Evolutionary conservation across 495 filamentous ascomycete genomes (phyloP), one percentile per base, ranked within the genome.

Genomic region (Talaromyces proteolyticus): DNA sequence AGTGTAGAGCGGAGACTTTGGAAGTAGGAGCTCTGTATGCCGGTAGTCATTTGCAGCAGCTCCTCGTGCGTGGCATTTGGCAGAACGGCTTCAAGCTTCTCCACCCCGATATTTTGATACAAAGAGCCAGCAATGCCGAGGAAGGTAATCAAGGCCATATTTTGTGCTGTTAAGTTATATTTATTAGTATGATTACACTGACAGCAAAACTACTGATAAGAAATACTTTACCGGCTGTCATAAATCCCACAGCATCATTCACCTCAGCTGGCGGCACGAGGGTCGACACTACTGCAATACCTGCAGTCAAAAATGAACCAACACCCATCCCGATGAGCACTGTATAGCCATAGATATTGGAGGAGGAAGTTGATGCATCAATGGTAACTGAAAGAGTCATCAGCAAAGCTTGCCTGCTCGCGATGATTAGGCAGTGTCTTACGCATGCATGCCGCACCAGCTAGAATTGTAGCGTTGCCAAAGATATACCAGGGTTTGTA

Each of bases 251-350:
- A 1, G 70, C 77, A 26, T 67, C 53, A 1, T 71, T 56, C 6
- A 73, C 57, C 4, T 74, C 59, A 1, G 63, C 44, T 0, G 69
- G 57, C 0, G 54, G 36, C 7, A 75, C 73, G 4, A 69, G 69
- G 2, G 73, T 67, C 52, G 80, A 75, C 1, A 73, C 75, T 12
- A 86, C 72, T 1, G 78, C 67, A 59, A 79, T 81, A 5, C 67
- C 58, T 0, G 76, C 69, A 54, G 81, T 76, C 18, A 75, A 57
- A 50, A 68, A 78, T 6, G 70, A 51, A 10, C 84, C 83, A 0
- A 54, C 53, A 4, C 83, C 83, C 23, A 80, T 54, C 16, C 72
- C 80, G 11, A 79, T 62, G 22, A 85, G 54, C 4, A 77, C 61
- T n/a, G 55, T 46, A 34, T 47, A 53, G 19, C 52, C 52, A 37